Percentiles rank a stretch among this genome's conserved stretches.
Evolutionary conservation across 352 stramenopile genomes (phyloP).

Genomic region (Phytophthora palmivora): DNA sequence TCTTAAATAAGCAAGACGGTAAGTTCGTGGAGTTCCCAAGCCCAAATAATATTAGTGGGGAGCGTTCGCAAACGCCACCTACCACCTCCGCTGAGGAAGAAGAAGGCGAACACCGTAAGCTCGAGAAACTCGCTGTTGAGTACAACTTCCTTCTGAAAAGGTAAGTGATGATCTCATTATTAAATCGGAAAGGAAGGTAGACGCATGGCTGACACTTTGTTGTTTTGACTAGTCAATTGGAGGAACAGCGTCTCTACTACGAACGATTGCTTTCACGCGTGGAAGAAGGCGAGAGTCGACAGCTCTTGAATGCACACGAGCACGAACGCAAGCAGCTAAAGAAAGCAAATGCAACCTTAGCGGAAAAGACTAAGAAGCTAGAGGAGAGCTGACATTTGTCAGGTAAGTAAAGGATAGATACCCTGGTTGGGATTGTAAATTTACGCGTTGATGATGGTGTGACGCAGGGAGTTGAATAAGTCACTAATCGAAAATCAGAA

Average conservation of each 20-base stretch:
- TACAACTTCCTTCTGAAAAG: slow-evolving; percentile 97
- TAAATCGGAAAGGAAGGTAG: neutral
- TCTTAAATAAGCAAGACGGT: slow-evolving; percentile 92
- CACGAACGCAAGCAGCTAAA: slow-evolving; percentile 86
- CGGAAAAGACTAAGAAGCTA: slow-evolving; percentile 78
- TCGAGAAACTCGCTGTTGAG: slow-evolving; percentile 95
- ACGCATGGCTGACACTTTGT: slow-evolving; percentile 1
- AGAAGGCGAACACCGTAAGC: slow-evolving; percentile 94
- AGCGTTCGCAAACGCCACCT: slow-evolving; percentile 73
- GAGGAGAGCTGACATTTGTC: slow-evolving; percentile 87
- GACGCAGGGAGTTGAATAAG: slow-evolving; percentile 82
- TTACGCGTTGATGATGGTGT: slow-evolving; percentile 14
- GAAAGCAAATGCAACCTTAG: slow-evolving; percentile 69
- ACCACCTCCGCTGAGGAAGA: slow-evolving; percentile 85
- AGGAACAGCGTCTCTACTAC: slow-evolving; percentile 95
- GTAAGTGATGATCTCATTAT: slow-evolving; percentile 30
- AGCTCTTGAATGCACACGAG: slow-evolving; percentile 64
- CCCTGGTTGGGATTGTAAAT: neutral
- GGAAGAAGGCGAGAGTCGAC: slow-evolving; percentile 64
- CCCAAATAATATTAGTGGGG: slow-evolving; percentile 74
- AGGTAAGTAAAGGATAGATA: slow-evolving; percentile 39
- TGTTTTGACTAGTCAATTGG: slow-evolving; percentile 83
- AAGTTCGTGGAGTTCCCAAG: slow-evolving; percentile 97
- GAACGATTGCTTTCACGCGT: slow-evolving; percentile 78
- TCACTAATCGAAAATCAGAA: slow-evolving; percentile 90